phyloP scores from a whole-genome alignment of 2,329 filamentous ascomycete species.

The Ustulina deusta region DNA sequence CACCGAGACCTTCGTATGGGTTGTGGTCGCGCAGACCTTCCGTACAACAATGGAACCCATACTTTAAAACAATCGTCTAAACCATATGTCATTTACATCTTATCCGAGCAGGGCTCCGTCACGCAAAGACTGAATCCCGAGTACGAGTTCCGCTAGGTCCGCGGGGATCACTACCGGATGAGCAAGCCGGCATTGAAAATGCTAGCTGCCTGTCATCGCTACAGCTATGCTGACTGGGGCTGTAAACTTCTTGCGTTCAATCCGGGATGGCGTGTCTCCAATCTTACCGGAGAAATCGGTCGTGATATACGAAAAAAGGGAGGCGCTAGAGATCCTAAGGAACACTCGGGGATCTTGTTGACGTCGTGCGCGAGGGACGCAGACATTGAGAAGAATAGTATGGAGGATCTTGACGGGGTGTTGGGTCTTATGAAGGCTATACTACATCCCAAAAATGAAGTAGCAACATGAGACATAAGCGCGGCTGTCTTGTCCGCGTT shows the following conservation, averaged over 20 bases:
- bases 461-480: no score
- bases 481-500: no score
- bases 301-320: slow-evolving; percentile 39
- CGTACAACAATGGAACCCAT: slow-evolving; percentile 52
- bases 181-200: slow-evolving; percentile 56
- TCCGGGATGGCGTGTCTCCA: slow-evolving; percentile 52
- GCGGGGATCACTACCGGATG: slow-evolving; percentile 50
- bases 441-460: no score
- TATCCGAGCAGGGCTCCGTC: slow-evolving; percentile 52
- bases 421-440: no score
- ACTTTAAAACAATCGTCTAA: slow-evolving; percentile 47
- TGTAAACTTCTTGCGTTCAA: slow-evolving; percentile 52
- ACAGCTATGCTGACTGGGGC: slow-evolving; percentile 47
- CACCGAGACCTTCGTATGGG: slow-evolving; percentile 57
- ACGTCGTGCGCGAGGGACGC: slow-evolving; percentile 46
- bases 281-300: slow-evolving; percentile 49
- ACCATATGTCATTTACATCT: slow-evolving; percentile 52
- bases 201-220: slow-evolving; percentile 49
- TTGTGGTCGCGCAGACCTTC: slow-evolving; percentile 48
- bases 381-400: slow-evolving; percentile 42
- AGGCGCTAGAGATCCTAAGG: slow-evolving; percentile 47
- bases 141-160: slow-evolving; percentile 33
- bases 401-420: slow-evolving; percentile 43
- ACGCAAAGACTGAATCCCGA: slow-evolving; percentile 43
- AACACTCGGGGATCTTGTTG: slow-evolving; percentile 46